Evolutionary conservation across 345 rosid species (phyloP), one percentile per base, ranked within the genome.

Genomic region (Rhizophora mangle): DNA sequence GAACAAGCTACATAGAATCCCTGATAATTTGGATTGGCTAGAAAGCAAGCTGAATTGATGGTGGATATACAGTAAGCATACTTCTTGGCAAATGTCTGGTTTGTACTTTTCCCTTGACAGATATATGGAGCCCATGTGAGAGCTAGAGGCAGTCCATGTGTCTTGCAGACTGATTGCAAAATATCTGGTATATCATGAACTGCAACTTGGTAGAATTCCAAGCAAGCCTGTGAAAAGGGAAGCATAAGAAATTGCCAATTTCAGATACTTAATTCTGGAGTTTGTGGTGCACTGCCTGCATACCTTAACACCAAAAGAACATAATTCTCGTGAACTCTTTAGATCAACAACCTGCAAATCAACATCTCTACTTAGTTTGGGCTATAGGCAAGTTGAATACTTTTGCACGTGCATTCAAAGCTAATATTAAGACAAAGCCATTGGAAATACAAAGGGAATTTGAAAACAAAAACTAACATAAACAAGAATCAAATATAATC

Each of bases 341-440:
- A 89, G 85, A 76, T 89, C 82, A 43, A 88, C 96, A 37, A 94
- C 92, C 96, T 92, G 89, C 83, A 77, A 74, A 81, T 11, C 24
- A 49, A 57, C 34, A 49, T 30, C 51, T 47, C 66, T 69, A 36
- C 65, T 65, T 60, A 83, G 63, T 65, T 47, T 6, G 68, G 37
- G 66, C 61, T 36, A 74, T 57, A 66, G 74, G 67, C 31, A 71
- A 59, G 70, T 7, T 21, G 30, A 7, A 22, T 13, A 43, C 5
- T 39, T 39, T 11, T 4, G 16, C 49, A 43, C 0, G 49, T 43
- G 49, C 19, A 43, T 2, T 43, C 49, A 43, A 43, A 43, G 49
- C 18, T 11, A 43, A 43, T 43, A 43, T 26, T n/a, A 55, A 21
- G 52, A 62, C 30, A 82, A 76, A 85, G 84, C 61, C 77, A 59